Conservation (phyloP, 208 protist species). For the Leishmania amazonensis region DNA sequence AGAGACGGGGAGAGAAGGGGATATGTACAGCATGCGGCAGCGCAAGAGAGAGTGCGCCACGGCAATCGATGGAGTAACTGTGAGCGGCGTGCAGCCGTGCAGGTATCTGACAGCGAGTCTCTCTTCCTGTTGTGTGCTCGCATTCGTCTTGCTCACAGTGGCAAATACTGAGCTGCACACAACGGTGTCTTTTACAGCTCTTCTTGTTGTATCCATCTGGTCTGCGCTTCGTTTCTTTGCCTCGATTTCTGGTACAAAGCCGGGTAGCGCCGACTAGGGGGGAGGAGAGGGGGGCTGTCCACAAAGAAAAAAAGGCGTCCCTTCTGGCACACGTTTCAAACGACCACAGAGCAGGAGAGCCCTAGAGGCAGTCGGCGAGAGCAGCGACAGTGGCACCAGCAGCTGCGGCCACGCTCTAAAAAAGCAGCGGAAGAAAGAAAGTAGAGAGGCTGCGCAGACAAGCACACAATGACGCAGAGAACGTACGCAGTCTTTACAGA, state of each 20-base stretch:
- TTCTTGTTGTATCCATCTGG: not conserved
- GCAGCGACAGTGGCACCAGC: not conserved
- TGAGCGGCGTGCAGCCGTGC: not conserved
- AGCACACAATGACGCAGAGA: not conserved
- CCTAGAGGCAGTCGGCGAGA: not conserved
- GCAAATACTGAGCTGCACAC: not conserved
- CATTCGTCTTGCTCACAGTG: not conserved
- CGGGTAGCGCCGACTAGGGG: not conserved
- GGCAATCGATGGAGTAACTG: not conserved
- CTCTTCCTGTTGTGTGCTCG: not conserved
- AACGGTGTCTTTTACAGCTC: too few species aligned
- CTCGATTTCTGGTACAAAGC: not conserved
- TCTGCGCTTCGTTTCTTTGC: not conserved
- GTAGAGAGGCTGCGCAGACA: not conserved
- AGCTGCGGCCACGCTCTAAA: not conserved
- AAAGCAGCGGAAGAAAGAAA: not conserved
- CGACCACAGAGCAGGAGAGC: not conserved
- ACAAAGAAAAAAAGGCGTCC: not conserved
- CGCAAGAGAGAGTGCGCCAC: not conserved
- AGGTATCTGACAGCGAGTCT: not conserved
- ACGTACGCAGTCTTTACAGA: not conserved
- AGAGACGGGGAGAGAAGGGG: too few species aligned
- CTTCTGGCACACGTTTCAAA: not conserved
- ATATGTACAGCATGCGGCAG: not conserved
- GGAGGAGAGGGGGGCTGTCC: not conserved